Percentiles rank a stretch among this genome's conserved stretches.
phyloP scores from a whole-genome alignment of 2,329 filamentous ascomycete genomes.

The Colletotrichum viniferum region DNA sequence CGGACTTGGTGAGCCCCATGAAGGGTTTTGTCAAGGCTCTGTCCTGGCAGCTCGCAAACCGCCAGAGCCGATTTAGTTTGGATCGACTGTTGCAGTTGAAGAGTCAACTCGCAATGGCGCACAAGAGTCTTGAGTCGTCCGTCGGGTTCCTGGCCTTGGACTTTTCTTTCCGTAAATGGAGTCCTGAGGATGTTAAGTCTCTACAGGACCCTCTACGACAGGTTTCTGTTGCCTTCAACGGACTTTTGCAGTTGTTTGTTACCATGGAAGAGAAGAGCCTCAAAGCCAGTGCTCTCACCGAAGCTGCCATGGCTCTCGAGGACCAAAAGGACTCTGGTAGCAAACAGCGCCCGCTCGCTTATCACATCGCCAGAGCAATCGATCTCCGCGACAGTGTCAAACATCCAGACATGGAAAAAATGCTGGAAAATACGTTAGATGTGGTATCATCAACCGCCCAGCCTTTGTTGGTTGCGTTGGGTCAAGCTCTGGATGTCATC shows the following conservation, averaged over 20 bases:
- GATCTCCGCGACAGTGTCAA: not conserved
- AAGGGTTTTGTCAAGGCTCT: not conserved
- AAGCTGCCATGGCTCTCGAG: not conserved
- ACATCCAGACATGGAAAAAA: not conserved
- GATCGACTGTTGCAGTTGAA: not conserved
- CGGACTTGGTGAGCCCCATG: not conserved
- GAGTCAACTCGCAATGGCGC: not conserved
- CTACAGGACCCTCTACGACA: not conserved
- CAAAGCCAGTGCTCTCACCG: not conserved
- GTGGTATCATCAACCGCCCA: not conserved
- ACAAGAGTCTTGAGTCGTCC: not conserved
- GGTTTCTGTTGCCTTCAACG: not conserved
- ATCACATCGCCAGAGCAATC: not conserved
- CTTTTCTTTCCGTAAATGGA: not conserved
- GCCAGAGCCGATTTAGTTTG: not conserved
- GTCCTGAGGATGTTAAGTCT: not conserved
- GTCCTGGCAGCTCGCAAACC: not conserved
- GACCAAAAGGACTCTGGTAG: not conserved
- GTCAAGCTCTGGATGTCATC: not conserved
- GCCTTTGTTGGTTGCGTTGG: fast-evolving
- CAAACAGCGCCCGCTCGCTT: not conserved
- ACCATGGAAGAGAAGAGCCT: not conserved
- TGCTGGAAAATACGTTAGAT: not conserved
- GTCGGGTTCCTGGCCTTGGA: not conserved
- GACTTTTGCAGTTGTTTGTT: not conserved